Percentiles rank a stretch among this genome's conserved stretches.
phyloP scores from a whole-genome alignment of 2,329 filamentous ascomycete species.

The Diaporthe capsici region DNA sequence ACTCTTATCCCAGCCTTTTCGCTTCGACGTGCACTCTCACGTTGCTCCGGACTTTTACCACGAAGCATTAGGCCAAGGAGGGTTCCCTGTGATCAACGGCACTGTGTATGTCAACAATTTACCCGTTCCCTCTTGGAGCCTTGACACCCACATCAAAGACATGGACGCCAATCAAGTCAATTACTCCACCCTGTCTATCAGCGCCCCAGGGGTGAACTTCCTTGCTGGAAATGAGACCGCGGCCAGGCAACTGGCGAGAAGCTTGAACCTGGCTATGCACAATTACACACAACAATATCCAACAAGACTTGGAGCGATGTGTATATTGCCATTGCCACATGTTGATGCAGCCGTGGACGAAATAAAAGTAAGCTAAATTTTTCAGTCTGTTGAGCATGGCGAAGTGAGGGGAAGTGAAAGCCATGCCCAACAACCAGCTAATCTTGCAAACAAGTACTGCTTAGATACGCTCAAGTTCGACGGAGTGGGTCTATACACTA shows the following conservation, averaged over 20 bases:
- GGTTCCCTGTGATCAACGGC: not conserved
- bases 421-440: not conserved
- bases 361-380: not conserved
- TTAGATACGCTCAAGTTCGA: not conserved
- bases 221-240: not conserved
- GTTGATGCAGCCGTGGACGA: not conserved
- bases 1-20: not conserved
- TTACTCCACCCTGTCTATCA: not conserved
- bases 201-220: slow-evolving; percentile 8
- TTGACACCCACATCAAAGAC: not conserved
- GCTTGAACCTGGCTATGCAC: not conserved
- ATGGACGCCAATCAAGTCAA: slow-evolving; percentile 13
- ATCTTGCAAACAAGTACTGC: not conserved
- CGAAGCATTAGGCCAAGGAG: not conserved
- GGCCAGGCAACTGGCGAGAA: not conserved
- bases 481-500: not conserved
- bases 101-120: not conserved
- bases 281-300: not conserved
- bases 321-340: slow-evolving; percentile 7
- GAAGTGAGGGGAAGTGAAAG: not conserved
- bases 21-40: not conserved
- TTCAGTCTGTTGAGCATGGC: no score
- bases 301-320: slow-evolving; percentile 5
- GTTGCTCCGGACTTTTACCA: not conserved
- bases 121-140: not conserved